These are phyloP conservation scores for Papiliotrema laurentii DNA, from an alignment of 1,284 basidiomycete genomes.

Conservation along the genomic window DNA sequence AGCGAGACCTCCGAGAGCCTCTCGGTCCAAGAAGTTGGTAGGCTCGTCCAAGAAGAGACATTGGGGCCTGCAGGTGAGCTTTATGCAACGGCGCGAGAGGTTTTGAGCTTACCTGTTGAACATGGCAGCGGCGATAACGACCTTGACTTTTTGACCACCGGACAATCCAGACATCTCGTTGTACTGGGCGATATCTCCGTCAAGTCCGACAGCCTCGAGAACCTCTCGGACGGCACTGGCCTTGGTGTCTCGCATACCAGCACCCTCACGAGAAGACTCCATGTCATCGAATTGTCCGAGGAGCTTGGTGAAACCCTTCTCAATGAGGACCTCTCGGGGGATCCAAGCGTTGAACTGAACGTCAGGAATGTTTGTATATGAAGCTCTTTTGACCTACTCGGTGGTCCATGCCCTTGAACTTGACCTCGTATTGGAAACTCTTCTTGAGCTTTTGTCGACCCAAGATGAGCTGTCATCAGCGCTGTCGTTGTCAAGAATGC, in stretches of 20 bases:
- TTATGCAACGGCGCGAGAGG: background rate
- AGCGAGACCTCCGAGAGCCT: conserved; percentile 64
- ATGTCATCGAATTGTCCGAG: conserved; percentile 96
- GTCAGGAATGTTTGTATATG: background rate
- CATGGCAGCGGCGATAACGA: conserved; percentile 88
- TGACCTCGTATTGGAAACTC: conserved; percentile 90
- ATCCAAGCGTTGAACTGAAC: conserved; percentile 78
- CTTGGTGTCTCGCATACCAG: conserved; percentile 78
- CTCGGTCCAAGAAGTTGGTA: conserved; percentile 87
- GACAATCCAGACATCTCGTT: conserved; percentile 89
- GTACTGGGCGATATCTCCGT: conserved; percentile 95
- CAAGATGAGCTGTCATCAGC: conserved; percentile 55
- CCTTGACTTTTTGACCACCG: conserved; percentile 96
- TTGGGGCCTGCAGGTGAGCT: conserved; percentile 28
- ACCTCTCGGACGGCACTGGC: conserved; percentile 78
- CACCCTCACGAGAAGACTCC: conserved; percentile 89
- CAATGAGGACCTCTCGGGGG: conserved; percentile 78
- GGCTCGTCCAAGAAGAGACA: conserved; percentile 70
- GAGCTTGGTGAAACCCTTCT: conserved; percentile 86
- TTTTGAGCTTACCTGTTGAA: conserved; percentile 66
- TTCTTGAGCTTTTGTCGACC: conserved; percentile 98
- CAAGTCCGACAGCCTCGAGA: conserved; percentile 89
- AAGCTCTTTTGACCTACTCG: conserved; percentile 47
- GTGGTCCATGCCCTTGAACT: conserved; percentile 93
- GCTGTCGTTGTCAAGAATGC: background rate